These are phyloP conservation scores for Entomortierella chlamydospora DNA, from an alignment of 192 early-diverging fungal genomes.

Conservation along the genomic window DNA sequence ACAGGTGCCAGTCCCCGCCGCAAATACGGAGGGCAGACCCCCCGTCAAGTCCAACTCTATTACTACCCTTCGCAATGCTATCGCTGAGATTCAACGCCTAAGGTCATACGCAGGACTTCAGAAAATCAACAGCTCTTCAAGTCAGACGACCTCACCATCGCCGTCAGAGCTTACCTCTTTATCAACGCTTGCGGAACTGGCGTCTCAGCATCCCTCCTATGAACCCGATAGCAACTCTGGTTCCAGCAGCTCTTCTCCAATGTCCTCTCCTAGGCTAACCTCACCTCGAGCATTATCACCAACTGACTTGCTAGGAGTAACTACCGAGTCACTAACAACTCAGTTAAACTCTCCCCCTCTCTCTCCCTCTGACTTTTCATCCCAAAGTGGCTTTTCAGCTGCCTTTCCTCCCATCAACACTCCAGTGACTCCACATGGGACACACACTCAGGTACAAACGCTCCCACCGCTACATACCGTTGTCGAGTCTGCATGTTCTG, in stretches of 20 bases:
- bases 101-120: conserved; percentile 16
- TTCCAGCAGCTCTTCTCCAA: conserved; percentile 5
- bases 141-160: background rate
- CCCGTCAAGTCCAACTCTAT: conserved; percentile 50
- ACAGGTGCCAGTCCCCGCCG: background rate
- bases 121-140: background rate
- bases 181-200: background rate
- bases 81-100: conserved; percentile 38
- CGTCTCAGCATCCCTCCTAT: conserved; percentile 1
- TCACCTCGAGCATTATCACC: background rate
- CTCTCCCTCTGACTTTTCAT: conserved; percentile 6
- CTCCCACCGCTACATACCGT: conserved; percentile 7
- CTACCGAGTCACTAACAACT: background rate
- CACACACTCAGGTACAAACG: background rate
- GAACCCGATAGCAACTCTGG: conserved; percentile 1
- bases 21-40: conserved; percentile 21
- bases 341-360: conserved; percentile 21
- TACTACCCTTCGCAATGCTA: conserved; percentile 39
- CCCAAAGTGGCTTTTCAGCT: background rate
- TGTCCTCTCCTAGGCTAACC: conserved; percentile 10
- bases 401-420: background rate
- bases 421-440: background rate
- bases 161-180: background rate
- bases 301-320: background rate
- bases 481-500: background rate